Base-by-base conservation (phyloP, 164 flowering plant species). In the Malania oleifera region DNA sequence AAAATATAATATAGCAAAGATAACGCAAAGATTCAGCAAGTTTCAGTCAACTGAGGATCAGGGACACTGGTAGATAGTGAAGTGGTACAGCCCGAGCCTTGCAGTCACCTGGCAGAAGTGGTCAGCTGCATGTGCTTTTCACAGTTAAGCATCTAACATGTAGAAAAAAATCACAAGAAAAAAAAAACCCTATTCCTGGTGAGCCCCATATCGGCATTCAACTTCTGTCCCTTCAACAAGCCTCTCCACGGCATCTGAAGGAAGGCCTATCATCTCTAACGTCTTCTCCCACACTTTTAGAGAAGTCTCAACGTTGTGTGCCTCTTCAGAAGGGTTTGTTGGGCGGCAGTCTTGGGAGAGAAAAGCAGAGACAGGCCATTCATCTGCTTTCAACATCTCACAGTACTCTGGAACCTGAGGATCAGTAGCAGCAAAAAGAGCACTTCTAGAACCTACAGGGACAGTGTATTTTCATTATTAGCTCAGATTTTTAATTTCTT, bases 401-500 rank as follows among this genome's bases (percentile, higher is more conserved):
- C 96, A 89, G 63, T 85, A 91, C 40, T 91, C 96, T 10, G 82
- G 80, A 60, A 95, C 72, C 71, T 89, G 96, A 56, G 90, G 89
- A 73, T 91, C 99, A 1, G 97, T 95, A 37, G 96, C 96, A 11
- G 96, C 85, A 72, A 95, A 95, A 13, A 91, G 90, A 7, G 99
- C 47, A 59, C 99, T 91, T 67, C 99, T 73, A 14, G 96, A 80
- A 62, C 99, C 99, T 91, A 73, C 66, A 69, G 45, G 38, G 37
- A 61, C 51, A 20, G 43, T 3, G 37, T 28, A 55, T 28, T 15
- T 38, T 2, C 20, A 11, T 45, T 8, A 17, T n/a, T n/a, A n/a
- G n/a, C n/a, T n/a, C n/a, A n/a, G n/a, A n/a, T n/a, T n/a, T n/a
- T n/a, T n/a, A n/a, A n/a, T n/a, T n/a, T n/a, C n/a, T n/a, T n/a